Conservation (phyloP, 345 rosid genomes). For the Syzygium grande region DNA sequence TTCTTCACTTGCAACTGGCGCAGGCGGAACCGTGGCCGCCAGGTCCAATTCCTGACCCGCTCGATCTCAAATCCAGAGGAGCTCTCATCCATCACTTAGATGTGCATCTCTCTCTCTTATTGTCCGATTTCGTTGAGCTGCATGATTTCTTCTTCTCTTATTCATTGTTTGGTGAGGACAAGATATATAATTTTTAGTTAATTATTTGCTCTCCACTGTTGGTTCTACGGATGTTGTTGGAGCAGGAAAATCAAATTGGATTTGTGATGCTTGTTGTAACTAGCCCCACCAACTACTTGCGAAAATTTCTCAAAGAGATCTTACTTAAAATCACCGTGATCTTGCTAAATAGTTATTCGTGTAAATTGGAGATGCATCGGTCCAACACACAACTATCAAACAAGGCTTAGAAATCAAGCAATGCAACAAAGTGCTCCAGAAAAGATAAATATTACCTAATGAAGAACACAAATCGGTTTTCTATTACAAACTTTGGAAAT, state of each 20-base stretch:
- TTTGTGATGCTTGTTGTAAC: not conserved
- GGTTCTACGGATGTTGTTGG: not conserved
- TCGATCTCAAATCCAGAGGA: not conserved
- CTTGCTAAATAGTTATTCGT: not conserved
- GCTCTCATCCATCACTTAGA: not conserved
- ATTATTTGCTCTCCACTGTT: not conserved
- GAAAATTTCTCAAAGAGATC: not conserved
- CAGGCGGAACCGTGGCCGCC: not conserved
- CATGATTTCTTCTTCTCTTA: not conserved
- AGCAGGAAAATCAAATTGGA: not conserved
- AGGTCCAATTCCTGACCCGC: not conserved
- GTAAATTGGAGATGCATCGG: not conserved
- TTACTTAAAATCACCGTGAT: not conserved
- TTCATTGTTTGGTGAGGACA: not conserved
- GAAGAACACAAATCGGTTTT: not conserved
- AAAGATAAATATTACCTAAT: not conserved
- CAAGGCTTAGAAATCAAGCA: not conserved
- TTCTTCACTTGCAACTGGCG: conserved; percentile 11
- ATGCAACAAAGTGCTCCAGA: not conserved
- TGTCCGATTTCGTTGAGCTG: not conserved
- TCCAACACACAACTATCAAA: not conserved
- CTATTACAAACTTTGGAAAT: too few relatives aligned
- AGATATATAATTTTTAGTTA: not conserved
- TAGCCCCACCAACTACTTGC: not conserved
- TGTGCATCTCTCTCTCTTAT: too few relatives aligned